Evolutionary conservation across 495 filamentous ascomycete genomes (phyloP), one percentile per base, ranked within the genome.

Genomic region (Aspergillus funiculosus): DNA sequence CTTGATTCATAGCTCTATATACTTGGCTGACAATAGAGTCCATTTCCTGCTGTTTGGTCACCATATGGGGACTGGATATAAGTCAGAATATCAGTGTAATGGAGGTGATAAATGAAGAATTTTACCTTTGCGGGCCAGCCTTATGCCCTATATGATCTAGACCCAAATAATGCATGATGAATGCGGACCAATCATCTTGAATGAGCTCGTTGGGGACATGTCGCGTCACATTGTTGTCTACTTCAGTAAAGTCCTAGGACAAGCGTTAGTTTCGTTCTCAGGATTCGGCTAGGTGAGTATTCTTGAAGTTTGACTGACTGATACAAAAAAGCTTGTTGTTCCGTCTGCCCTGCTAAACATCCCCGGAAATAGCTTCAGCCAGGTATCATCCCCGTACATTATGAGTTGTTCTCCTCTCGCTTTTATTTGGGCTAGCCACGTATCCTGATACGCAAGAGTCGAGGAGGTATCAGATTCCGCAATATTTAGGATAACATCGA

Each of bases 131-230:
- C n/a, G 92, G 91, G 9, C 92, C 92, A 27, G 87, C 77, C 61
- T 97, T 99, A 52, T 99, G 92, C 6, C 92, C 92, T 56, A 99
- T 97, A 60, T 99, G 92, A 60, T 99, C 92, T 21, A 99, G 73
- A 10, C 92, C 92, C 40, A 99, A 77, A 58, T 94, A 98, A 73
- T 98, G 92, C 64, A 98, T 74, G 17, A 98, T 78, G 78, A 96
- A 81, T 5, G 80, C 88, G 63, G 89, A 86, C 92, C 92, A 98
- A 62, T 98, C 92, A 56, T 78, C 64, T 20, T 74, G 77, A 26
- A 64, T 56, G 45, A 98, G 74, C 64, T 97, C 91, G 9, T 69
- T 67, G 5, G 83, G 71, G 26, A 97, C 67, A 67, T 99, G 89
- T 39, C 92, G 78, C 6, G 92, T 99, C 56, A 99, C 92, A 68